Evolutionary conservation across 306 rosid genomes (phyloP).

Genomic region (Castanea crenata): DNA sequence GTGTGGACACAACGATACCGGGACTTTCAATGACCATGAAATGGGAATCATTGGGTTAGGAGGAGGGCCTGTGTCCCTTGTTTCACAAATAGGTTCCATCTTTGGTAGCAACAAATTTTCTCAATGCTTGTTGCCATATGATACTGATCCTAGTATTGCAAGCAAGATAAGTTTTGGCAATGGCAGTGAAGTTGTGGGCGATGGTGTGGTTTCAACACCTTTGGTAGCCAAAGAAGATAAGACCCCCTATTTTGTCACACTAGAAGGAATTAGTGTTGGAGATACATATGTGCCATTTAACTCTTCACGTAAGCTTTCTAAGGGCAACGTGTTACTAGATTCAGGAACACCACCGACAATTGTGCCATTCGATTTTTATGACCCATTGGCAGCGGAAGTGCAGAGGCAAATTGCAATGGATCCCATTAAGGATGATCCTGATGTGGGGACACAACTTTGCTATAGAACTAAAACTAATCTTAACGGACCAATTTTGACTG

Average conservation of each 20-base stretch:
- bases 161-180: conserved; percentile 50
- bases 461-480: conserved; percentile 36
- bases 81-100: conserved; percentile 43
- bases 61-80: conserved; percentile 54
- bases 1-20: conserved; percentile 51
- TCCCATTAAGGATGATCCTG: conserved; percentile 46
- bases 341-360: conserved; percentile 58
- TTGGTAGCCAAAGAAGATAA: conserved; percentile 36
- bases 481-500: conserved; percentile 39
- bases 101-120: conserved; percentile 51
- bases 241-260: conserved; percentile 46
- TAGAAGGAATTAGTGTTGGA: conserved; percentile 52
- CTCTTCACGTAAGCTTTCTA: conserved; percentile 25
- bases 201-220: conserved; percentile 53
- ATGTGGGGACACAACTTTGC: conserved; percentile 57
- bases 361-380: conserved; percentile 47
- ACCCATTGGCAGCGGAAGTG: conserved; percentile 40
- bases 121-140: conserved; percentile 52
- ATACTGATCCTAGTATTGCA: conserved; percentile 30
- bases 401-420: conserved; percentile 25
- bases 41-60: conserved; percentile 62
- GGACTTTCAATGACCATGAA: conserved; percentile 49
- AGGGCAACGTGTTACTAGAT: conserved; percentile 48
- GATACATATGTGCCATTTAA: conserved; percentile 38
- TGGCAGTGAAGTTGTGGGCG: conserved; percentile 48